These are phyloP conservation scores for Termitomyces sp. DNA, from an alignment of 768 basidiomycete species.

Conservation along the genomic window DNA sequence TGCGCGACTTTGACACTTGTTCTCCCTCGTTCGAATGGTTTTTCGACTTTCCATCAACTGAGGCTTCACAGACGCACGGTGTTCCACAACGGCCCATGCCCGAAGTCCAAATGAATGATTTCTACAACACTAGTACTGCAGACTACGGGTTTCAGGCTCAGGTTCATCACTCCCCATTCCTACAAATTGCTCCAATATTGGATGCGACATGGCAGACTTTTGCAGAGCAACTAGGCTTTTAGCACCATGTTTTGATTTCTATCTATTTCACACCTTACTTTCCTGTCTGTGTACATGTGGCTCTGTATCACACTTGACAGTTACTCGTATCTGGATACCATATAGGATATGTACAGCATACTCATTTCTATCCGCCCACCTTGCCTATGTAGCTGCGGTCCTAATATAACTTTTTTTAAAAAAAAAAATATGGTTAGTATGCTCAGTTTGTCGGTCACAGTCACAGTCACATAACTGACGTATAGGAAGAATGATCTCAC, in stretches of 20 bases:
- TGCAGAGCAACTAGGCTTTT: slow-evolving; percentile 64
- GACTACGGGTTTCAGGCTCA: slow-evolving; percentile 10
- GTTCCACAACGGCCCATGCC: slow-evolving; percentile 2
- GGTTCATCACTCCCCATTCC: slow-evolving; percentile 5
- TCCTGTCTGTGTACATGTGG: not conserved
- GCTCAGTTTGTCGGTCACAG: slow-evolving; percentile 4
- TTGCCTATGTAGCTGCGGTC: no score
- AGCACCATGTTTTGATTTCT: not conserved
- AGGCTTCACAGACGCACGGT: not conserved
- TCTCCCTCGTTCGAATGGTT: slow-evolving; percentile 18
- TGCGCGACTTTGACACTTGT: slow-evolving; percentile 27
- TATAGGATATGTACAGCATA: not conserved
- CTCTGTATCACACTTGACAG: no score
- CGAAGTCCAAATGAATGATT: slow-evolving; percentile 5
- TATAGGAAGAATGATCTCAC: slow-evolving; percentile 10
- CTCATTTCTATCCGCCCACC: not conserved
- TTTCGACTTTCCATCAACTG: slow-evolving; percentile 22
- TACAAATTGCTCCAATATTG: slow-evolving; percentile 35
- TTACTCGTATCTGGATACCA: not conserved
- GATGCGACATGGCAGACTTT: slow-evolving; percentile 68
- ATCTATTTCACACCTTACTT: not conserved
- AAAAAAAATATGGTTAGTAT: not conserved
- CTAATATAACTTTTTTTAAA: no score
- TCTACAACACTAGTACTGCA: slow-evolving; percentile 3
- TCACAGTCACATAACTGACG: slow-evolving; percentile 13